These are phyloP conservation scores for Monosporascus sp. DNA, from an alignment of 2,329 filamentous ascomycete species.

Conservation along the genomic window DNA sequence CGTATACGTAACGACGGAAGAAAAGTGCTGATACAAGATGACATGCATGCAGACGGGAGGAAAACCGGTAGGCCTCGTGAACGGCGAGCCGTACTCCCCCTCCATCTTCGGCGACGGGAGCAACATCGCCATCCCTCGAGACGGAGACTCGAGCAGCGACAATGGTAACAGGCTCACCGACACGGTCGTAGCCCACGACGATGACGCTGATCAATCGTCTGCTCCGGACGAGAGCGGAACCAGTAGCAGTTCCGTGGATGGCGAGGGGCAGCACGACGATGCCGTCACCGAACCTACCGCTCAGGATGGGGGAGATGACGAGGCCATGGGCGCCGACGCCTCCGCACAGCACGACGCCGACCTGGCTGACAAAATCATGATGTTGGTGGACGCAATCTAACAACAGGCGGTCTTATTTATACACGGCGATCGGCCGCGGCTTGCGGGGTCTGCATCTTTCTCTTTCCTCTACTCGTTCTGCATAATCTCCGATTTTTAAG, in stretches of 20 bases:
- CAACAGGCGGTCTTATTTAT: neutral
- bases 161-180: neutral
- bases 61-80: constrained; percentile 22
- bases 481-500: too few species aligned
- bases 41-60: constrained; percentile 8
- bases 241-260: neutral
- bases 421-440: neutral
- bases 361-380: neutral
- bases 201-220: neutral
- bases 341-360: neutral
- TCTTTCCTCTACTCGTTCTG: too few species aligned
- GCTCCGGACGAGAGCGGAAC: neutral
- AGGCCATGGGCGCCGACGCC: neutral
- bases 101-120: constrained; percentile 2
- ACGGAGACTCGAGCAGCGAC: neutral
- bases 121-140: neutral
- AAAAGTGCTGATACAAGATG: neutral
- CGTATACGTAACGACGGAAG: neutral
- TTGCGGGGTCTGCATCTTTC: too few species aligned
- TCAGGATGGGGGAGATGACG: neutral
- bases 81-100: neutral
- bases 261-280: neutral
- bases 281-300: neutral
- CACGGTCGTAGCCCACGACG: neutral
- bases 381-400: neutral